Percentiles rank a stretch among this genome's conserved stretches.
phyloP scores from a whole-genome alignment of 768 basidiomycete genomes.

The Chalciporus piperatus region DNA sequence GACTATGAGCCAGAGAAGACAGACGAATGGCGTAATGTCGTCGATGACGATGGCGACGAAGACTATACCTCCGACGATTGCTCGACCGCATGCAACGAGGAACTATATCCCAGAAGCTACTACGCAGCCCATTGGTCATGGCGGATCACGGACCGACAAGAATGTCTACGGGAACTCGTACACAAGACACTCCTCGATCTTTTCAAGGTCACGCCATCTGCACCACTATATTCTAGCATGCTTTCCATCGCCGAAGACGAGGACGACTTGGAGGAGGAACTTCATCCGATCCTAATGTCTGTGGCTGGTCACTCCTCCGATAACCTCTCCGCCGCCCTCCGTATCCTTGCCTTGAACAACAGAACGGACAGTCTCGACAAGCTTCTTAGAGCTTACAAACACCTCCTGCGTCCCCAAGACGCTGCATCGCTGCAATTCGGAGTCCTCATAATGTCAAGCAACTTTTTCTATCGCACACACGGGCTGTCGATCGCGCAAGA shows the following conservation, averaged over 20 bases:
- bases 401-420: constrained; percentile 64
- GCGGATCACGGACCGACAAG: constrained; percentile 38
- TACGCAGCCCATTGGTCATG: constrained; percentile 54
- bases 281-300: constrained; percentile 34
- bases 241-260: constrained; percentile 36
- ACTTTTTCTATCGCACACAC: constrained; percentile 24
- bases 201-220: constrained; percentile 53
- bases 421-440: constrained; percentile 44
- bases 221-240: constrained; percentile 44
- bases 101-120: constrained; percentile 30
- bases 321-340: constrained; percentile 52
- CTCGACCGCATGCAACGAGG: constrained; percentile 19
- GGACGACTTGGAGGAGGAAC: constrained; percentile 31
- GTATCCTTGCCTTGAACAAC: constrained; percentile 43
- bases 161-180: constrained; percentile 43
- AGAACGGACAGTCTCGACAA: constrained; percentile 34
- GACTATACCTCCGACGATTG: constrained; percentile 22
- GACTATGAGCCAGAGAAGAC: neutral
- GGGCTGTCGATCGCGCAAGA: constrained; percentile 47
- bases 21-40: constrained; percentile 4
- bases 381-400: constrained; percentile 45
- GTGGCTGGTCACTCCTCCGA: constrained; percentile 51
- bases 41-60: constrained; percentile 34
- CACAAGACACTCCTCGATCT: constrained; percentile 40
- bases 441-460: constrained; percentile 36